Evolutionary conservation across 108 stramenopile genomes (phyloP).

Genomic region (Skeletonema costatum): DNA sequence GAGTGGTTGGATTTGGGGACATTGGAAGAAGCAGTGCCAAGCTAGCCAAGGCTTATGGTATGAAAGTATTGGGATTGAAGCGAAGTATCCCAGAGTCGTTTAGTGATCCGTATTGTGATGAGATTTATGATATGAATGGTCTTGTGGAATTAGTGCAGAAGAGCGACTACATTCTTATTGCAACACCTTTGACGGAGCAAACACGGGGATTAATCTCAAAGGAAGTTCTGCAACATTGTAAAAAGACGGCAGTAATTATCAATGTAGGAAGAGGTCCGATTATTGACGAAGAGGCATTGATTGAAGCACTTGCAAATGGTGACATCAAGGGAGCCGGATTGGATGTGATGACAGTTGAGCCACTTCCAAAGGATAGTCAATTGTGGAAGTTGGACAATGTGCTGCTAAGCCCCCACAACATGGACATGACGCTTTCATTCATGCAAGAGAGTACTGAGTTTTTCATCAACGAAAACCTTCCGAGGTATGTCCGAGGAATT

Average conservation of each 20-base stretch:
- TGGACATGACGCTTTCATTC: conserved; percentile 71
- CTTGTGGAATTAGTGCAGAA: conserved; percentile 57
- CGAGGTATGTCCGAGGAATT: conserved; percentile 49
- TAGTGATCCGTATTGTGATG: conserved; percentile 66
- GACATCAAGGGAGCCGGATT: conserved; percentile 82
- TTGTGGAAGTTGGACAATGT: conserved; percentile 89
- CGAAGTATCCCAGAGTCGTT: conserved; percentile 48
- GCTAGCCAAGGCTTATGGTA: conserved; percentile 85
- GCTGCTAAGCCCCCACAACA: conserved; percentile 83
- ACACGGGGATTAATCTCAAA: conserved; percentile 66
- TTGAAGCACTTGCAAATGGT: conserved; percentile 64
- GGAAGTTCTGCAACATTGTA: conserved; percentile 65
- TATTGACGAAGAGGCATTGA: conserved; percentile 83
- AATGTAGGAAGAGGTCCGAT: conserved; percentile 90
- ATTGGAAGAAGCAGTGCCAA: conserved; percentile 85
- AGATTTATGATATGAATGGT: conserved; percentile 54
- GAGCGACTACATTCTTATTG: conserved; percentile 82
- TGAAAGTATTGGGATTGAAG: conserved; percentile 79
- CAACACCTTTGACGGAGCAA: conserved; percentile 77
- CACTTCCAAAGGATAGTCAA: conserved; percentile 68
- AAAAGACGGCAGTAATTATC: conserved; percentile 80
- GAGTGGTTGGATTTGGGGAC: conserved; percentile 90
- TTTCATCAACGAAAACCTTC: conserved; percentile 62
- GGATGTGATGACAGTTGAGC: conserved; percentile 88
- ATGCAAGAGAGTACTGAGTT: conserved; percentile 63